Conservation (phyloP, 2,329 filamentous ascomycete species). For the Apiospora marii region DNA sequence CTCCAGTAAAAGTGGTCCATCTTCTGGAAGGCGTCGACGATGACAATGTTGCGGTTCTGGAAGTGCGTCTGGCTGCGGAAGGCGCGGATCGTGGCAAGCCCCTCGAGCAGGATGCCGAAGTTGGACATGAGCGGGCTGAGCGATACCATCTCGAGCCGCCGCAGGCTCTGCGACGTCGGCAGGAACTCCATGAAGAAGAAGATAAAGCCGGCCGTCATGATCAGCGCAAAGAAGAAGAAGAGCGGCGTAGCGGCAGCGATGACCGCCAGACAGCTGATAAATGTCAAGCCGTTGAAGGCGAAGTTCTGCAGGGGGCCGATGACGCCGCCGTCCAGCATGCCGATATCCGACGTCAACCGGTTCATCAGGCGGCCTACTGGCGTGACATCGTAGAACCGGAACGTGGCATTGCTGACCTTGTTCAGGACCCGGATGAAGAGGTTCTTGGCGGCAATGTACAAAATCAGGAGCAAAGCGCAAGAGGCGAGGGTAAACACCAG, state of each 20-base stretch:
- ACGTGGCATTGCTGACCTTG: slow-evolving; percentile 79
- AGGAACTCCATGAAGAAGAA: slow-evolving; percentile 79
- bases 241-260: slow-evolving; percentile 81
- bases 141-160: slow-evolving; percentile 88
- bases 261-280: slow-evolving; percentile 76
- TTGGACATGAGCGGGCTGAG: slow-evolving; percentile 90
- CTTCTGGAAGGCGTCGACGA: slow-evolving; percentile 88
- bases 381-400: slow-evolving; percentile 91
- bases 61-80: slow-evolving; percentile 82
- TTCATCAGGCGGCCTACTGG: slow-evolving; percentile 93
- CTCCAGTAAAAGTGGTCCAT: slow-evolving; percentile 98
- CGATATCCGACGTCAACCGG: slow-evolving; percentile 87
- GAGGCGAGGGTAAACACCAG: slow-evolving; percentile 62
- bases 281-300: slow-evolving; percentile 74
- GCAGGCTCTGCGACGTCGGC: slow-evolving; percentile 82
- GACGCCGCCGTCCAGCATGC: slow-evolving; percentile 87
- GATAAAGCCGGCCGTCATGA: slow-evolving; percentile 73
- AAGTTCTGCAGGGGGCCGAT: slow-evolving; percentile 76
- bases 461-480: slow-evolving; percentile 75
- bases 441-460: slow-evolving; percentile 77
- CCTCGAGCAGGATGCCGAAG: slow-evolving; percentile 86
- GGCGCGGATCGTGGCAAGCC: slow-evolving; percentile 85
- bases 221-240: slow-evolving; percentile 76
- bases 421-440: slow-evolving; percentile 79
- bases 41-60: slow-evolving; percentile 78